These are phyloP conservation scores for Ceratobasidium papillatum DNA, from an alignment of 1,284 basidiomycete species.

Conservation along the genomic window DNA sequence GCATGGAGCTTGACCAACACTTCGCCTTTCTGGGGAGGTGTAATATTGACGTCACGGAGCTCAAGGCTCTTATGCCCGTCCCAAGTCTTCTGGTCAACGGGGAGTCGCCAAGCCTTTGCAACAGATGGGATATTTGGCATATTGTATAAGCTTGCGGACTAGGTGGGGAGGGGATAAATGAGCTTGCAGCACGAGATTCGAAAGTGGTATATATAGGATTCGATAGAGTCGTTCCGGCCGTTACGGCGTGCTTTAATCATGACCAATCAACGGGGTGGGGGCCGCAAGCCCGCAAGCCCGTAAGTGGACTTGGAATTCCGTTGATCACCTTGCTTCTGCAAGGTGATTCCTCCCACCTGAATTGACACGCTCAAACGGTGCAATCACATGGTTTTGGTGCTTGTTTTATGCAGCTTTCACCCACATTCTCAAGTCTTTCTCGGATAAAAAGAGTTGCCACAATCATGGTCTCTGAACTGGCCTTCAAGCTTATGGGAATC, in stretches of 20 bases:
- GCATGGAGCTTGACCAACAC: slow-evolving; percentile 29
- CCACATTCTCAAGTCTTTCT: no score
- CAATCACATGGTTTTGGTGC: no score
- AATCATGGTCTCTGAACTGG: no score
- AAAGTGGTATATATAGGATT: background rate
- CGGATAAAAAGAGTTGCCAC: no score
- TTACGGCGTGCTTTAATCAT: background rate
- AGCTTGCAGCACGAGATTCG: no score
- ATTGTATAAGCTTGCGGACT: background rate
- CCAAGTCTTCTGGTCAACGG: slow-evolving; percentile 20
- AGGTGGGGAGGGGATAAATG: background rate
- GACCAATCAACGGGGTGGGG: background rate
- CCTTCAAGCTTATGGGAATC: no score
- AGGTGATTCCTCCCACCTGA: no score
- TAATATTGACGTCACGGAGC: slow-evolving; percentile 7
- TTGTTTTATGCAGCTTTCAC: no score
- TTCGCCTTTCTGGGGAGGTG: slow-evolving; percentile 13
- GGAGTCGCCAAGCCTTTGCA: slow-evolving; percentile 13
- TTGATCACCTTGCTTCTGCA: no score
- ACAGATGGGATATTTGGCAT: slow-evolving; percentile 18
- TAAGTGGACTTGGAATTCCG: background rate
- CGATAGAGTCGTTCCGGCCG: background rate
- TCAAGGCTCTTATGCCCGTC: slow-evolving; percentile 15
- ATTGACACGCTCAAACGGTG: no score
- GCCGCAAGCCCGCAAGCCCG: background rate